These are phyloP conservation scores for Nothopassalora personata DNA, from an alignment of 2,329 filamentous ascomycete genomes.

Conservation along the genomic window DNA sequence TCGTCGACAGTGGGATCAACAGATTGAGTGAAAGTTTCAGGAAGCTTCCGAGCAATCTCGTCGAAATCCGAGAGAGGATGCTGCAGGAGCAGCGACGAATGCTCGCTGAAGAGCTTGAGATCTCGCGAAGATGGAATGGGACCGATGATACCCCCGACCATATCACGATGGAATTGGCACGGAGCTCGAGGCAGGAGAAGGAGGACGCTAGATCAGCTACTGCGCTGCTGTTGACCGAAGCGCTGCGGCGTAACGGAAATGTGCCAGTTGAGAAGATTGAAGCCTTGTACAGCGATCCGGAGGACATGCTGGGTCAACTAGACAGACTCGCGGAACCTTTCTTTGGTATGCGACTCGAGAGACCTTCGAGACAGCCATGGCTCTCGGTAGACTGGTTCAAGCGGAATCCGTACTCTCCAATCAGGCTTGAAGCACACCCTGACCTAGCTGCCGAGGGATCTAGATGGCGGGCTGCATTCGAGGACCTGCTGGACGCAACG, in stretches of 20 bases:
- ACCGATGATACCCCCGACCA: slow-evolving; percentile 21
- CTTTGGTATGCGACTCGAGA: slow-evolving; percentile 15
- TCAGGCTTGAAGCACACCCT: slow-evolving; percentile 47
- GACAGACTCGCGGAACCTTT: slow-evolving; percentile 20
- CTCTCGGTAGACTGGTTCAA: slow-evolving; percentile 35
- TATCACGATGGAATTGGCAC: slow-evolving; percentile 12
- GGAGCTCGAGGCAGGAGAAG: slow-evolving; percentile 13
- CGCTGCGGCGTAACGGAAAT: slow-evolving; percentile 21
- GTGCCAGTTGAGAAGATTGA: slow-evolving; percentile 23
- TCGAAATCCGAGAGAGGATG: slow-evolving; percentile 27
- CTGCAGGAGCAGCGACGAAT: slow-evolving; percentile 20
- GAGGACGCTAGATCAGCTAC: slow-evolving; percentile 19
- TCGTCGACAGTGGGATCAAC: slow-evolving; percentile 54
- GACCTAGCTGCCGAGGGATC: slow-evolving; percentile 31
- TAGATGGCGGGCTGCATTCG: slow-evolving; percentile 54
- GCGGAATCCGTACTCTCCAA: slow-evolving; percentile 50
- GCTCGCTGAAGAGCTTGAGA: slow-evolving; percentile 23
- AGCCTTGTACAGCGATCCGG: slow-evolving; percentile 26
- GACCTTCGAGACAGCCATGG: slow-evolving; percentile 20
- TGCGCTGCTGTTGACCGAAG: slow-evolving; percentile 22
- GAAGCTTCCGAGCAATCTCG: slow-evolving; percentile 46
- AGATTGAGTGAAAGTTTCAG: slow-evolving; percentile 44
- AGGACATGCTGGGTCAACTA: slow-evolving; percentile 12
- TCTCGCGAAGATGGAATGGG: slow-evolving; percentile 26
- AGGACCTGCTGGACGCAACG: slow-evolving; percentile 50